These are phyloP conservation scores for Mycena sp. DNA, from an alignment of 1,284 basidiomycete genomes.

Conservation along the genomic window DNA sequence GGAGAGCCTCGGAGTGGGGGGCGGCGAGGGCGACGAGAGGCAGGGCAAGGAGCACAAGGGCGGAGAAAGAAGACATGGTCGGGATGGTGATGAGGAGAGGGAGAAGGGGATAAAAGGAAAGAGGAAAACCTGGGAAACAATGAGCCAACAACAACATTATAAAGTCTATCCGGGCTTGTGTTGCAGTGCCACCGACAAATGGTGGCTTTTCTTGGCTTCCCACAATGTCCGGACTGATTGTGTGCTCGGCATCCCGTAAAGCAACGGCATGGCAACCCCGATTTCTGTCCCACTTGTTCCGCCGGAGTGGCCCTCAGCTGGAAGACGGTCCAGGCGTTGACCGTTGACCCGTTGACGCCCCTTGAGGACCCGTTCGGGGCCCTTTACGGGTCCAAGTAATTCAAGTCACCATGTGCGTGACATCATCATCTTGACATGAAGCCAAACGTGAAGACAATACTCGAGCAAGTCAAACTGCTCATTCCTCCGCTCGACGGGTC, in stretches of 20 bases:
- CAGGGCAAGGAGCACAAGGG: constrained; percentile 29
- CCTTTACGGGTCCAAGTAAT: too few species aligned
- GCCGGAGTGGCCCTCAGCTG: too few species aligned
- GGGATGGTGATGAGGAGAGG: not conserved
- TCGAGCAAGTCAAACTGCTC: constrained; percentile 78
- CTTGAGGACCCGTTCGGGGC: too few species aligned
- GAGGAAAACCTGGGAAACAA: constrained; percentile 25
- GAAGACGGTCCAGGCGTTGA: too few species aligned
- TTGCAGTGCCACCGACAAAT: not conserved
- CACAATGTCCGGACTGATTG: constrained; percentile 4
- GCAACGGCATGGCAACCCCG: too few species aligned
- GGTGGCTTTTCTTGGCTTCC: not conserved
- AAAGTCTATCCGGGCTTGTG: constrained; percentile 5
- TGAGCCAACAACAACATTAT: constrained; percentile 16
- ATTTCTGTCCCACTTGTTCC: too few species aligned
- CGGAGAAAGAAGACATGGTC: constrained; percentile 27
- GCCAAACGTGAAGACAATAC: constrained; percentile 43
- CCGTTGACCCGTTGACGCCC: too few species aligned
- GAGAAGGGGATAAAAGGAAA: constrained; percentile 19
- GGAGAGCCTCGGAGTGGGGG: constrained; percentile 40
- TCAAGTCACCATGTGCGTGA: too few species aligned
- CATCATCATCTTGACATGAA: not conserved
- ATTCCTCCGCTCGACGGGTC: constrained; percentile 87
- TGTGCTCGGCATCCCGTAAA: too few species aligned
- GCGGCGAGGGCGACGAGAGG: constrained; percentile 44